Evolutionary conservation across 208 protist species (phyloP).

Genomic region (Entamoeba histolytica): DNA sequence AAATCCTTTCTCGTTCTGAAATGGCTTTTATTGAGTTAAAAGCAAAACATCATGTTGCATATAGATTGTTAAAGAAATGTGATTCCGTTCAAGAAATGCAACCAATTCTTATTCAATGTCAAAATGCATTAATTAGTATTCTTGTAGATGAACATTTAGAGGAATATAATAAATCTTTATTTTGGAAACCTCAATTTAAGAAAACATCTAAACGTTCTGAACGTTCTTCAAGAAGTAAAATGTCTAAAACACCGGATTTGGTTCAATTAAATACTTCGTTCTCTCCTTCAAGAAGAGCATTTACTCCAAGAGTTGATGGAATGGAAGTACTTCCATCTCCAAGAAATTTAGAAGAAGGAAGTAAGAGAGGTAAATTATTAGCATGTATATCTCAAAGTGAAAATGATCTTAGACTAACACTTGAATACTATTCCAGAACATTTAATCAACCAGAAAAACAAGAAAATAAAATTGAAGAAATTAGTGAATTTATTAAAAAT

Average conservation of each 20-base stretch:
- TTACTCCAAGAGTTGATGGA: background rate
- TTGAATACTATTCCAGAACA: background rate
- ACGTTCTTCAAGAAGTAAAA: background rate
- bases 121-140: background rate
- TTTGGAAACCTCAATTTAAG: background rate
- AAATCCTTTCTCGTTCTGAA: background rate
- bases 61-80: background rate
- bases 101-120: background rate
- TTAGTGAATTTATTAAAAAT: background rate
- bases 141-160: background rate
- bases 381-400: background rate
- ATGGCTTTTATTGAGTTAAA: background rate
- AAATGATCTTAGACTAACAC: background rate
- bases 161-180: background rate
- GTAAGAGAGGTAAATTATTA: background rate
- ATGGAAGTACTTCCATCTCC: background rate
- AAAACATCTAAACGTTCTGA: background rate
- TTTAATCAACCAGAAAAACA: background rate
- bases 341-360: background rate
- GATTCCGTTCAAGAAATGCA: background rate
- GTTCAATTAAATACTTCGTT: background rate
- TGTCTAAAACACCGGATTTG: background rate
- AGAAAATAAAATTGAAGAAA: background rate
- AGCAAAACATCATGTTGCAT: background rate
- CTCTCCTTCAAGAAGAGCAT: background rate